A percentile compares a stretch with the other conserved stretches of the same genome.
phyloP scores from a whole-genome alignment of 257 asterid species.

The Solanum peruvianum region DNA sequence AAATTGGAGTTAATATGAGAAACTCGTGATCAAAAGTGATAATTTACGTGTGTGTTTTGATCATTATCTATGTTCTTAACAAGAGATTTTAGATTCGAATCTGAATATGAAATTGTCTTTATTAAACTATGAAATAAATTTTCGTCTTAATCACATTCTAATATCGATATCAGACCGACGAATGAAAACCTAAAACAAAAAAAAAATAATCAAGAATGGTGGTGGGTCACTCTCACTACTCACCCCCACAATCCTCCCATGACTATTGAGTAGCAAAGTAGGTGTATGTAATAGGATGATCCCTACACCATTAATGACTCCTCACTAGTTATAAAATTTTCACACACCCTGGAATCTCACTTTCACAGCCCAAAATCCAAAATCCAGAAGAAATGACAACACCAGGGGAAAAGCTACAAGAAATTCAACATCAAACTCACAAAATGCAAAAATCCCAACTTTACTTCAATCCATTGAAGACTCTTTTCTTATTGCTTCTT shows the following conservation, averaged over 20 bases:
- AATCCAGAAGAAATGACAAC: background rate
- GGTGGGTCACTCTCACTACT: constrained; percentile 28
- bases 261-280: constrained; percentile 5
- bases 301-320: constrained; percentile 14
- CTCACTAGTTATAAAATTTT: background rate
- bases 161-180: rapidly evolving
- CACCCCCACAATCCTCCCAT: constrained; percentile 8
- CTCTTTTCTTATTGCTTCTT: constrained; percentile 12
- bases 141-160: rapidly evolving
- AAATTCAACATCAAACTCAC: background rate
- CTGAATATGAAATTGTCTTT: background rate
- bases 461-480: background rate
- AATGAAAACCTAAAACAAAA: background rate
- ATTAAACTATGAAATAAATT: background rate
- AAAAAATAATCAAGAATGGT: background rate
- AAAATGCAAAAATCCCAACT: constrained; percentile 31
- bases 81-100: background rate
- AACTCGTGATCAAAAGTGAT: background rate
- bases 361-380: constrained; percentile 12
- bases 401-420: background rate
- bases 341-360: constrained; percentile 16
- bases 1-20: background rate
- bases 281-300: constrained; percentile 1
- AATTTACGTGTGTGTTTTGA: background rate
- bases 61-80: rapidly evolving